Conservation (phyloP, 2,329 filamentous ascomycete species). For the Colletotrichum tofieldiae region DNA sequence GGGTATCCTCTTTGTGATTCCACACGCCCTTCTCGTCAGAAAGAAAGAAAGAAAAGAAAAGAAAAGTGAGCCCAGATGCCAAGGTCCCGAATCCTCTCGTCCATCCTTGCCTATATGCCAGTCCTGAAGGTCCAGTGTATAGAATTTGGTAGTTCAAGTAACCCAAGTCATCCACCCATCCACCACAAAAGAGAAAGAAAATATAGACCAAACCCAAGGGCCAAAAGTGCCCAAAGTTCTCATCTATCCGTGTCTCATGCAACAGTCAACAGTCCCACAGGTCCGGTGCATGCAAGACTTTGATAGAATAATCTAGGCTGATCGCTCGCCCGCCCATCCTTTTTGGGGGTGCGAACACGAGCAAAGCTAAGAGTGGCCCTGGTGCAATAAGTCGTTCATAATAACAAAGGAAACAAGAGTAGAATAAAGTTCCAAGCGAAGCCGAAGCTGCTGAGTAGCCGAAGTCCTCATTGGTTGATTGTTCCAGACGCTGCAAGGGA, state of each 20-base stretch:
- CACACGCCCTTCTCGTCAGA: not conserved
- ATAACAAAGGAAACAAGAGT: not conserved
- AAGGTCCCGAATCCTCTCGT: not conserved
- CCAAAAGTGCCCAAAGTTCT: not conserved
- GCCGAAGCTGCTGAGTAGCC: not conserved
- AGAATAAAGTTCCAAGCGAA: not conserved
- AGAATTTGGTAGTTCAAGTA: not conserved
- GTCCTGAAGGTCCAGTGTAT: not conserved
- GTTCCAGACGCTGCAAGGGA: not conserved
- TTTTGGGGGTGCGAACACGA: not conserved
- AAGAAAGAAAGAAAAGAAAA: not conserved
- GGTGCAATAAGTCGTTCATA: not conserved
- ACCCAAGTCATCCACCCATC: not conserved
- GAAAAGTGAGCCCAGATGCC: not conserved
- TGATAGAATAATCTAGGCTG: not conserved
- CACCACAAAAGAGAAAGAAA: not conserved
- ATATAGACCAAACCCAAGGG: not conserved
- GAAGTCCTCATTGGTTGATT: not conserved
- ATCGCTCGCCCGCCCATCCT: not conserved
- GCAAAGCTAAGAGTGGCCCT: not conserved
- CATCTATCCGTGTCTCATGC: not conserved
- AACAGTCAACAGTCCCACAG: not conserved
- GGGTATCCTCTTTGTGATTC: not conserved
- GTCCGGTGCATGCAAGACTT: too few species aligned
- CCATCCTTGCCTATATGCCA: not conserved